These are phyloP conservation scores for Porogramme epimiltina DNA, from an alignment of 1,284 basidiomycete species.

Conservation along the genomic window DNA sequence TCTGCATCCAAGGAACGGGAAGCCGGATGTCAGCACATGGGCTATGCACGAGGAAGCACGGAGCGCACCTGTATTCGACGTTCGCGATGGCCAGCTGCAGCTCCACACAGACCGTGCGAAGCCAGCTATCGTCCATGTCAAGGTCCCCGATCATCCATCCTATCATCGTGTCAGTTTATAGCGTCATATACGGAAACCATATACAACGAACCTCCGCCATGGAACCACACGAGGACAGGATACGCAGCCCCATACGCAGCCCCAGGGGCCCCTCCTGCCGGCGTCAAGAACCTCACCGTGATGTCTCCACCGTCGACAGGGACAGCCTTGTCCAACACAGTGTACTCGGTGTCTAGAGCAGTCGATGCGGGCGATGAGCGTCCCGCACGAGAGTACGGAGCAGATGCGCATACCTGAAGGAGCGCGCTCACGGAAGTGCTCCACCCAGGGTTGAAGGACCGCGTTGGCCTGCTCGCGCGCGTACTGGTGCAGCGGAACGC, in stretches of 20 bases:
- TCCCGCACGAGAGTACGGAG: too few species aligned
- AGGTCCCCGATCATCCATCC: conserved; percentile 18
- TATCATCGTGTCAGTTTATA: background rate
- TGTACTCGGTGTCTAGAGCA: background rate
- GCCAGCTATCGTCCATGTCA: conserved; percentile 19
- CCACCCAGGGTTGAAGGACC: too few species aligned
- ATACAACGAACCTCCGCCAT: background rate
- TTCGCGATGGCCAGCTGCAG: conserved; percentile 21
- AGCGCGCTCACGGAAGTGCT: too few species aligned
- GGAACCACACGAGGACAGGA: background rate
- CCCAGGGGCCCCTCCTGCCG: background rate
- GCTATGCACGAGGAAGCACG: background rate
- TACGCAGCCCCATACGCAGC: conserved; percentile 5
- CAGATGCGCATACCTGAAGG: too few species aligned
- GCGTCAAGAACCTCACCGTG: background rate
- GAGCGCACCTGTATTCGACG: conserved; percentile 22
- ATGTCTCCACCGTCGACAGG: conserved; percentile 3
- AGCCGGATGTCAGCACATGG: background rate
- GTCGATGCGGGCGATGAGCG: too few species aligned
- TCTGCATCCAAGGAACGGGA: background rate
- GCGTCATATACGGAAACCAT: too few species aligned
- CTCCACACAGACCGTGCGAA: conserved; percentile 21
- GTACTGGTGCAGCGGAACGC: too few species aligned
- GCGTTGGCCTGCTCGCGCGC: too few species aligned
- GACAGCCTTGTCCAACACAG: background rate